Conservation (phyloP, 1,284 basidiomycete genomes). For the Ceratobasidium sp. region DNA sequence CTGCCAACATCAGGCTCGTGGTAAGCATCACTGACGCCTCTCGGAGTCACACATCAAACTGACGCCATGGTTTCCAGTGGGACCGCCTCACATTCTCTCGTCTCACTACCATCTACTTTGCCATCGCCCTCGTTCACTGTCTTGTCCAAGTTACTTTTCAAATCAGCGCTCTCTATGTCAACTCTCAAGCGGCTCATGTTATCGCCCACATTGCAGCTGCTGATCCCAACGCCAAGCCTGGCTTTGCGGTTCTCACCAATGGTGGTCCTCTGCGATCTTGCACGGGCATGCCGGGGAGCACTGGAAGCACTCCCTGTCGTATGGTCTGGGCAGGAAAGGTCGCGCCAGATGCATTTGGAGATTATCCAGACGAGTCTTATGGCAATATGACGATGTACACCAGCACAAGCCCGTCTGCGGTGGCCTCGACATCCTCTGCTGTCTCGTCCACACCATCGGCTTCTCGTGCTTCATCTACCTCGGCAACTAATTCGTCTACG, state of each 20-base stretch:
- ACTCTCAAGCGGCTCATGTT: constrained; percentile 63
- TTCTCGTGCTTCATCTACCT: background rate
- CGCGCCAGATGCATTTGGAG: constrained; percentile 30
- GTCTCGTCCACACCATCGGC: background rate
- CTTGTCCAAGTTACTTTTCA: constrained; percentile 72
- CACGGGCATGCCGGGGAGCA: constrained; percentile 59
- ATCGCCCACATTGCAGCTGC: constrained; percentile 58
- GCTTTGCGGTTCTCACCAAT: constrained; percentile 61
- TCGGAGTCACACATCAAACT: background rate
- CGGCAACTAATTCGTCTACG: constrained; percentile 41
- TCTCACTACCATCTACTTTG: constrained; percentile 68
- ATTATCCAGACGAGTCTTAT: background rate
- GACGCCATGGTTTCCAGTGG: constrained; percentile 58
- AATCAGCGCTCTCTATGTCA: constrained; percentile 68
- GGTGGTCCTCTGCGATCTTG: constrained; percentile 62
- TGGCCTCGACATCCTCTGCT: background rate
- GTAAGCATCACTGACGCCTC: constrained; percentile 19
- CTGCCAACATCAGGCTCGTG: constrained; percentile 39
- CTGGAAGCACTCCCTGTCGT: constrained; percentile 59
- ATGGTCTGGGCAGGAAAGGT: constrained; percentile 48
- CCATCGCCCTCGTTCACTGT: constrained; percentile 72
- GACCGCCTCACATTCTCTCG: constrained; percentile 71
- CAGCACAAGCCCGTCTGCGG: constrained; percentile 6
- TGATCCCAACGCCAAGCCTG: constrained; percentile 53
- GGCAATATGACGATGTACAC: background rate